Conservation (phyloP, 768 basidiomycete species). For the Mycena rosella region DNA sequence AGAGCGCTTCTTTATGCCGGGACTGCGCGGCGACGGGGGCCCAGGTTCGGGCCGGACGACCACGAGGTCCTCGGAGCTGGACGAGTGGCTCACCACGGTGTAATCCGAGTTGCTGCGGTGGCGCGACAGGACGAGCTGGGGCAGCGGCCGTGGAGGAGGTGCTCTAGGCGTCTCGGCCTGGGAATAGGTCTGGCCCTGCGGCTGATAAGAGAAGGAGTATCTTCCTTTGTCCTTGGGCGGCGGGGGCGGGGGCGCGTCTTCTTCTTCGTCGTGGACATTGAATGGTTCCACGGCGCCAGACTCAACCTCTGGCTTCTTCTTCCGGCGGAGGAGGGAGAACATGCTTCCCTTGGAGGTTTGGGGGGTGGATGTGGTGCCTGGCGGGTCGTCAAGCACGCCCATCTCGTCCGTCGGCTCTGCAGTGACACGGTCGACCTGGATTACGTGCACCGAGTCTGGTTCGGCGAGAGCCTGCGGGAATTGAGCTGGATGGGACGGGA, state of each 20-base stretch:
- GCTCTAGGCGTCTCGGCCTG: slow-evolving; percentile 19
- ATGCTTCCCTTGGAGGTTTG: slow-evolving; percentile 40
- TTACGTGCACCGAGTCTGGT: slow-evolving; percentile 36
- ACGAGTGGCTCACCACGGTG: slow-evolving; percentile 53
- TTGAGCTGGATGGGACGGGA: slow-evolving; percentile 11
- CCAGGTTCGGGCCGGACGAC: slow-evolving; percentile 37
- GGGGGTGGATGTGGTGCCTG: slow-evolving; percentile 14
- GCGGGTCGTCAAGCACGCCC: slow-evolving; percentile 10
- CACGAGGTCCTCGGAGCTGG: slow-evolving; percentile 48
- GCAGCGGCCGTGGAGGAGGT: slow-evolving; percentile 37
- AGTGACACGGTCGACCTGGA: slow-evolving; percentile 29
- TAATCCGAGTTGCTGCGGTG: slow-evolving; percentile 57
- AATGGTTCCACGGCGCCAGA: slow-evolving; percentile 30
- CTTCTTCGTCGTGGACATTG: slow-evolving; percentile 31
- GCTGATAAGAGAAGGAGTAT: slow-evolving; percentile 35
- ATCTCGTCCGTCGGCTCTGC: slow-evolving; percentile 30
- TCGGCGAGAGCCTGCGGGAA: slow-evolving; percentile 31
- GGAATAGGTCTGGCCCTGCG: slow-evolving; percentile 11
- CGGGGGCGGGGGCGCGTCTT: slow-evolving; percentile 52
- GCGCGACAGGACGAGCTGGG: slow-evolving; percentile 38
- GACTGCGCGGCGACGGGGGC: slow-evolving; percentile 25
- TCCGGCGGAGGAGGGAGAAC: slow-evolving; percentile 54
- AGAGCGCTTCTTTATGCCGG: slow-evolving; percentile 29
- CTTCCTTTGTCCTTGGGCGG: slow-evolving; percentile 60
- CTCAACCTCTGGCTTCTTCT: slow-evolving; percentile 50